Evolutionary conservation across 257 asterid species (phyloP), one percentile per base, ranked within the genome.

Genomic region (Rubia yunnanensis): DNA sequence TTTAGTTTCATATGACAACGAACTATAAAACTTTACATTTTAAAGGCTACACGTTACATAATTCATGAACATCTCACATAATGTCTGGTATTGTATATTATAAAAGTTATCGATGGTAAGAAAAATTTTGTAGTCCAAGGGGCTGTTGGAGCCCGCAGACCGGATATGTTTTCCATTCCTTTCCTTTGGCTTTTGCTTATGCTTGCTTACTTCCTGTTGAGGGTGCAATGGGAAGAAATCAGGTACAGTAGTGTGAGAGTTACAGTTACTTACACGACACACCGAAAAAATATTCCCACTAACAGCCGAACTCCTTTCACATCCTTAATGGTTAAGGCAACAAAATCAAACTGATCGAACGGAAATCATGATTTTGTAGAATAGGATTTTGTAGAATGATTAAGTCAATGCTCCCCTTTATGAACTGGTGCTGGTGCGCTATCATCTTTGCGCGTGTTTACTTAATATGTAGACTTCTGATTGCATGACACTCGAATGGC

Each of bases 391-490:
- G 24, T 35, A 35, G 9, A 35, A 4, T 35, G 23, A 48, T 9
- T 1, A 70, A 61, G 73, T 70, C 74, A 70, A 35, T 34, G 68
- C 44, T 34, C 56, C 73, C 68, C 68, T 49, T 35, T 2, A 61
- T 61, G 63, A 44, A 60, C 57, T 50, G 52, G 52, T 44, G 36
- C 36, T 32, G 5, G n/a, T n/a, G n/a, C n/a, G n/a, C n/a, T 44
- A 44, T 44, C 7, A 44, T 44, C 52, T 17, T 44, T 44, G 52
- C 52, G 52, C 52, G 52, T 44, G 52, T 44, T 44, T 44, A 44
- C 52, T 44, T 7, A 5, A 7, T 44, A 8, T 4, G 4, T 20
- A 44, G 20, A 15, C n/a, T 44, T 44, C 20, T 15, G 52, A 44
- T 38, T 38, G 46, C 10, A 38, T 38, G 0, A 0, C 46, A 10